Evolutionary conservation across 2,329 filamentous ascomycete species (phyloP), one percentile per base, ranked within the genome.

Genomic region (Colletotrichum coccodes): DNA sequence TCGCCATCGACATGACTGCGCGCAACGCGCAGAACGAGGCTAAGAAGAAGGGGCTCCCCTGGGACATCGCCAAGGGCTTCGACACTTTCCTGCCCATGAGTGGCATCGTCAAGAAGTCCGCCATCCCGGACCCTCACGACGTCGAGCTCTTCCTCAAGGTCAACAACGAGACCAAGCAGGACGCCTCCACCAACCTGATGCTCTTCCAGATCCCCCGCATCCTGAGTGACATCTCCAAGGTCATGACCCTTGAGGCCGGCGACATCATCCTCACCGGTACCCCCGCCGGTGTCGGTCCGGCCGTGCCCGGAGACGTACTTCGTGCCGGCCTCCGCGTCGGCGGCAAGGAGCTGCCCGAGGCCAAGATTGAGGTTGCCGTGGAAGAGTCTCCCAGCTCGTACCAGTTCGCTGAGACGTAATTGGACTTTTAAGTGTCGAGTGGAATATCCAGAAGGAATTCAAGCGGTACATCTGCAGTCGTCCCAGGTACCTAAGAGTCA

Each of bases 221-320:
- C 72, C 80, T 99, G 76, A 93, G 92, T 76, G 94, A 98, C 83
- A 97, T 99, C 77, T 96, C 94, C 72, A 91, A 91, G 78, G 95
- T 98, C 66, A 98, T 98, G 94, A 94, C 94, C 9, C 85, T 99
- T 68, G 92, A 97, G 81, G 89, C 92, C 76, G 96, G 95, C 56
- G 96, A 99, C 80, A 91, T 99, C 76, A 90, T 99, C 56, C 83
- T 99, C 74, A 99, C 96, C n/a, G 96, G 96, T 21, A 99, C 96
- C 58, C 96, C 96, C 57, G 98, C 98, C 83, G 96, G 96, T 14
- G 96, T 99, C 2, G 96, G 96, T 1, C 87, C 91, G 23, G 94
- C 97, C 2, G 89, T 90, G 69, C 90, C 93, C 1, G 96, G 96
- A 3, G 95, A 99, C 82, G 85, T 95, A 36, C 94, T 99, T 87